Conservation (phyloP, 2,329 filamentous ascomycete species). For the Aspergillus transmontanensis region DNA sequence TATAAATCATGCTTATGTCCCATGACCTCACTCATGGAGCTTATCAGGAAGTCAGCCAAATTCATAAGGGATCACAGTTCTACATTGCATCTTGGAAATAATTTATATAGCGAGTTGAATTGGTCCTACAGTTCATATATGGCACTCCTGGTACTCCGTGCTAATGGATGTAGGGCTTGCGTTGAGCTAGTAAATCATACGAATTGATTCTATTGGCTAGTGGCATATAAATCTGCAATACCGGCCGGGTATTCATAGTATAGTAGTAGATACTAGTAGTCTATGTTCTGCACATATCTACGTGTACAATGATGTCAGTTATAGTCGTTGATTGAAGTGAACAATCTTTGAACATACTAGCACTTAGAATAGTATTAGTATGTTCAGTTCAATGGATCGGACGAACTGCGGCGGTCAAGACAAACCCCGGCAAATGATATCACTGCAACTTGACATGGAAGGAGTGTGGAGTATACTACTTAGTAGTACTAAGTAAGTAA, state of each 20-base stretch:
- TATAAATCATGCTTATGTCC: not conserved
- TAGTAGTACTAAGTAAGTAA: not conserved
- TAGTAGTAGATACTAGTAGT: too few relatives aligned
- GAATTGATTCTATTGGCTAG: not conserved
- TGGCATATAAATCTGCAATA: too few relatives aligned
- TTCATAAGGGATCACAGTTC: not conserved
- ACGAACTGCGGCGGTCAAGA: too few relatives aligned
- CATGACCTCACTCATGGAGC: not conserved
- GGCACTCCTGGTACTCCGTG: too few relatives aligned
- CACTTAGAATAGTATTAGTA: not conserved
- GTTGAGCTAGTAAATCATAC: too few relatives aligned
- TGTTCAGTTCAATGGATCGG: too few relatives aligned
- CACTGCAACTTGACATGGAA: not conserved
- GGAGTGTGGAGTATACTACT: not conserved
- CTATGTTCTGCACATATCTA: too few relatives aligned
- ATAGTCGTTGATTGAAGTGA: too few relatives aligned
- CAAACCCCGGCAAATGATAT: not conserved
- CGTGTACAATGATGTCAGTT: too few relatives aligned
- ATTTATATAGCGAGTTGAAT: not conserved
- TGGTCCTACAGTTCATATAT: too few relatives aligned
- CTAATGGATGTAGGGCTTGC: too few relatives aligned
- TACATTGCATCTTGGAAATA: not conserved
- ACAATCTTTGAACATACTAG: not conserved
- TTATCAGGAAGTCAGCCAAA: not conserved
- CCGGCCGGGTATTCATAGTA: too few relatives aligned